Base-by-base conservation (phyloP, 2,329 filamentous ascomycete genomes). In the Teratosphaeriaceae sp. region DNA sequence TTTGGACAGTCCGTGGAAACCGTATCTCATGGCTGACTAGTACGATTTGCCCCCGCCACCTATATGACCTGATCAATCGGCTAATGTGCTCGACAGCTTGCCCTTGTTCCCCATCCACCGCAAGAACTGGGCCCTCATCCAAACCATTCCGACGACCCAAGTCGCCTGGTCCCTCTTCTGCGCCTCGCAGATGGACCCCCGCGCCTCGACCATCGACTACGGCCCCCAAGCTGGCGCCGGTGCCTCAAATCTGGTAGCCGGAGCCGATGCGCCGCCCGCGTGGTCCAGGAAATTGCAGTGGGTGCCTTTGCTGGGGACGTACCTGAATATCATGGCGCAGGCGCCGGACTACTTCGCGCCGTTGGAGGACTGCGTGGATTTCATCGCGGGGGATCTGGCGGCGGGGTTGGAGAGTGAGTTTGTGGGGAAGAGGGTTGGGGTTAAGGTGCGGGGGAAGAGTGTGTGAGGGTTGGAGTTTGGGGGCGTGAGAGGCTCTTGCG, bases 1-100 rank as follows among this genome's bases (percentile, higher is more conserved):
- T 5, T 42, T 69, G 44, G 47, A 62, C 15, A 40, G 55, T 39
- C 44, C 44, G 11, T 29, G 31, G 38, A 31, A 26, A 26, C 19
- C 15, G 12, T 15, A 29, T 16, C 30, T 43, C 22, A 21, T 46
- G 5, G 21, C 38, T 13, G 38, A 42, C 20, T 43, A 46, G 24
- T 40, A 31, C 40, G 36, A 8, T 27, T 13, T 8, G 24, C 24
- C 24, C 8, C 24, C 13, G n/a, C n/a, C n/a, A n/a, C 24, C 8
- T 27, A 13, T 13, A 27, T 8, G 8, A 27, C 8, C 8, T 13
- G 24, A 27, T 8, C 24, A 13, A 34, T 34, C 8, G 30, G 12
- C 16, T 12, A 34, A 12, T 18, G 9, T 15, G 16, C 15, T 8
- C n/a, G 15, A 18, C 30, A 34, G 30, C 30, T 7, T 34, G 7